Percentiles rank a stretch among this genome's conserved stretches.
Evolutionary conservation across 2,329 filamentous ascomycete species (phyloP).

Genomic region (Sporothrix pseudoabietina): DNA sequence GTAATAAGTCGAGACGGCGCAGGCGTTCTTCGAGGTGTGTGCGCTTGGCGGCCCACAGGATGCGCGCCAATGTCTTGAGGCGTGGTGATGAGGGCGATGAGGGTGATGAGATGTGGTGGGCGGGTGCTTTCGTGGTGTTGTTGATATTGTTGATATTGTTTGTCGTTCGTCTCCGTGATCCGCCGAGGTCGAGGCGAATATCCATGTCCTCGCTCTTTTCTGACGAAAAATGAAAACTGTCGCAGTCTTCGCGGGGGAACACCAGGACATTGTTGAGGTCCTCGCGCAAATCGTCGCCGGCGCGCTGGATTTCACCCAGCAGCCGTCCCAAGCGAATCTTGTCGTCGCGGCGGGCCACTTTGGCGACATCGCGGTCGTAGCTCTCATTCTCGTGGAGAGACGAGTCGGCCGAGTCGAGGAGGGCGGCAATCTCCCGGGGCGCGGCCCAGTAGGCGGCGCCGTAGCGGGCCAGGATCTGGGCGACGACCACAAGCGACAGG

Average conservation of each 20-base stretch:
- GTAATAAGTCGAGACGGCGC: conserved; percentile 60
- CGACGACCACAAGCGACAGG: conserved; percentile 58
- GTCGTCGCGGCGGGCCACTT: conserved; percentile 61
- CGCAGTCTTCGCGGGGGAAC: conserved; percentile 39
- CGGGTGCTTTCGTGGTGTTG: background rate
- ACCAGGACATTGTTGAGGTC: conserved; percentile 58
- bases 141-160: too few species aligned
- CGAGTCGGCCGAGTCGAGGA: conserved; percentile 63
- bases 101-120: background rate
- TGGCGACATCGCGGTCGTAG: conserved; percentile 62
- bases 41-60: conserved; percentile 62
- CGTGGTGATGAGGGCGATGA: conserved; percentile 32
- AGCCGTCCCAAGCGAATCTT: conserved; percentile 61
- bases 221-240: background rate
- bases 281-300: conserved; percentile 63
- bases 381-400: conserved; percentile 66
- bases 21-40: conserved; percentile 59
- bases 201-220: background rate
- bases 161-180: conserved; percentile 21
- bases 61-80: conserved; percentile 52
- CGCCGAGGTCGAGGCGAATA: background rate
- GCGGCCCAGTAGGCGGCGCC: conserved; percentile 59
- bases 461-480: conserved; percentile 56
- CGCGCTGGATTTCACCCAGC: conserved; percentile 63
- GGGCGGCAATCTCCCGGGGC: conserved; percentile 59